These are phyloP conservation scores for Saccharomycopsis hybrid DNA, from an alignment of 1,139 yeast species.

Conservation along the genomic window DNA sequence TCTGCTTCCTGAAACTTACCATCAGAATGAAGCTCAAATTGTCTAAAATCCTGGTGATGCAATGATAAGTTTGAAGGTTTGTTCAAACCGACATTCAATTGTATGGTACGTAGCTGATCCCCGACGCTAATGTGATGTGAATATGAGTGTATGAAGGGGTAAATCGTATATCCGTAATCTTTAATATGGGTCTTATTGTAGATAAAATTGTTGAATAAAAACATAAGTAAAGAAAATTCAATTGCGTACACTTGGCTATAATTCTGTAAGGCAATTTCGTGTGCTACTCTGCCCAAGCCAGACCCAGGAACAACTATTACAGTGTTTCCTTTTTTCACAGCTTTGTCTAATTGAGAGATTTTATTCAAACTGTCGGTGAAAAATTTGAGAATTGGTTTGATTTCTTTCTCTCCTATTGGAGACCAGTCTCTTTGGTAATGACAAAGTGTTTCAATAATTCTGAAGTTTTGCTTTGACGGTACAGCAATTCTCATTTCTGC, in stretches of 20 bases:
- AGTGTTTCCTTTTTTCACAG: slow-evolving; percentile 30
- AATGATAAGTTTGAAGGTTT: slow-evolving; percentile 45
- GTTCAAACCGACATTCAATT: not conserved
- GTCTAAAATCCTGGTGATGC: slow-evolving; percentile 61
- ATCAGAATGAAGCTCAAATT: slow-evolving; percentile 34
- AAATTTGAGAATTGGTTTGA: slow-evolving; percentile 47
- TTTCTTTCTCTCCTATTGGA: slow-evolving; percentile 37
- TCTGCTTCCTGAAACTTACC: slow-evolving; percentile 32
- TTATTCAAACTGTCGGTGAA: slow-evolving; percentile 33
- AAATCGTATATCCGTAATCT: slow-evolving; percentile 29
- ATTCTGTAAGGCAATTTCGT: slow-evolving; percentile 44
- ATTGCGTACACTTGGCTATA: slow-evolving; percentile 54
- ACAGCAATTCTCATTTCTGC: slow-evolving; percentile 33
- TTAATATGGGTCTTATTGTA: slow-evolving; percentile 31
- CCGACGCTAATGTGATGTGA: slow-evolving; percentile 53
- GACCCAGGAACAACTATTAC: slow-evolving; percentile 69
- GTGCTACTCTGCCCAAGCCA: slow-evolving; percentile 69
- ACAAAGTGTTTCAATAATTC: slow-evolving; percentile 65
- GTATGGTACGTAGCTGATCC: slow-evolving; percentile 44
- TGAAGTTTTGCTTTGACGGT: slow-evolving; percentile 36
- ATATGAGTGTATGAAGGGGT: slow-evolving; percentile 67
- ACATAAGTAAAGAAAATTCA: slow-evolving; percentile 71
- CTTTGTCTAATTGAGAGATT: slow-evolving; percentile 28
- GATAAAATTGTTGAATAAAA: slow-evolving; percentile 51
- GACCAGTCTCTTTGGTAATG: slow-evolving; percentile 78